Percentiles rank a stretch among this genome's conserved stretches.
Conservation (phyloP, 208 protist species). For the Acanthamoeba comandoni region DNA sequence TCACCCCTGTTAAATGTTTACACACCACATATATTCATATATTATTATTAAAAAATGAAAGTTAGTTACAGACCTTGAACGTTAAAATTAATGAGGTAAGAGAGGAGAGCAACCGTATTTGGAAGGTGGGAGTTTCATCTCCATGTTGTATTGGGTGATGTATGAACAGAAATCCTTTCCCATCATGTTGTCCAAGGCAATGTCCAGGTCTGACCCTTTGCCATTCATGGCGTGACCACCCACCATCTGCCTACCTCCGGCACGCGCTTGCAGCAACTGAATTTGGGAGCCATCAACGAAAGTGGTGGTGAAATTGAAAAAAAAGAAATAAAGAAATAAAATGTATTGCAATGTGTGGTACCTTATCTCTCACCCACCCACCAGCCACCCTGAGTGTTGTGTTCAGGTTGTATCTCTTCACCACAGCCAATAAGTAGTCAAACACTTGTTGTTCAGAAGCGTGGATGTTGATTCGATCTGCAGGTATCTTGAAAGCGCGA, state of each 20-base stretch:
- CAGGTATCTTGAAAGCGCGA: too few relatives aligned
- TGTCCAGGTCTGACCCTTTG: constrained; percentile 99
- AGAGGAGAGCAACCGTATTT: too few relatives aligned
- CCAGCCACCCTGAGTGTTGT: constrained; percentile 89
- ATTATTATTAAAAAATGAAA: too few relatives aligned
- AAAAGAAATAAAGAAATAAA: constrained; percentile 70
- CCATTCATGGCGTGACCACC: too few relatives aligned
- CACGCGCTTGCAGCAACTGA: constrained; percentile 39
- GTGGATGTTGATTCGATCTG: too few relatives aligned
- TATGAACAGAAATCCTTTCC: constrained; percentile 89
- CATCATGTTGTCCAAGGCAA: constrained; percentile 94
- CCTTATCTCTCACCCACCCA: constrained; percentile 98
- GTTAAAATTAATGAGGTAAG: constrained; percentile 11
- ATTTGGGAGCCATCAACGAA: too few relatives aligned
- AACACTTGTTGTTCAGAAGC: too few relatives aligned
- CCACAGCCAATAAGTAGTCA: constrained; percentile 10
- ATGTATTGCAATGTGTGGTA: constrained; percentile 1
- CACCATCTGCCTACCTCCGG: too few relatives aligned
- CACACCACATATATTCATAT: constrained; percentile 17
- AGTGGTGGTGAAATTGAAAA: constrained; percentile 58
- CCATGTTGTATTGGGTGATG: too few relatives aligned
- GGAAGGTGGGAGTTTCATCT: too few relatives aligned
- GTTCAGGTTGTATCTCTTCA: background rate
- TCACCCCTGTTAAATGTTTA: constrained; percentile 90
- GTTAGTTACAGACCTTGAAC: too few relatives aligned